A percentile compares a stretch with the other conserved stretches of the same genome.
These are phyloP conservation scores for Xylaria telfairii DNA, from an alignment of 495 filamentous ascomycete genomes.

Conservation along the genomic window DNA sequence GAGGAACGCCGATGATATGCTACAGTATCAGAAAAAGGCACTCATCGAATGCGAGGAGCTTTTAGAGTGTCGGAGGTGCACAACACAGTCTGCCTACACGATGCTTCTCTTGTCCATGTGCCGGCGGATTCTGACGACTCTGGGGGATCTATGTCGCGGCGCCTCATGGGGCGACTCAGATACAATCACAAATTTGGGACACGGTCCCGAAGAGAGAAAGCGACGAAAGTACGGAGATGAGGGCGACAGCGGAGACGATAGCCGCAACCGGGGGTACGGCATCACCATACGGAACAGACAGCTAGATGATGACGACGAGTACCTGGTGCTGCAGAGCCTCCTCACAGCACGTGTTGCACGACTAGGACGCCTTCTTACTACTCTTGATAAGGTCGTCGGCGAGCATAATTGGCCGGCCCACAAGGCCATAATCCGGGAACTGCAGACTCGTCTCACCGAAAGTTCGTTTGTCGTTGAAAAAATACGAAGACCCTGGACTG, in stretches of 20 bases:
- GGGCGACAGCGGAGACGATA: constrained; percentile 5
- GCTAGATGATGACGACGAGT: constrained; percentile 28
- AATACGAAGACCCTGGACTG: constrained; percentile 22
- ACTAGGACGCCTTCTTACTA: constrained; percentile 19
- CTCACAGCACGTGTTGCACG: constrained; percentile 25
- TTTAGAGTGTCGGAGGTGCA: constrained; percentile 21
- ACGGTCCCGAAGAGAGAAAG: constrained; percentile 11
- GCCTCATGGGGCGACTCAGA: background rate
- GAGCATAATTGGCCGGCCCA: constrained; percentile 26
- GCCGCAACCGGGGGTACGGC: constrained; percentile 19
- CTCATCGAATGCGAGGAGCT: constrained; percentile 24
- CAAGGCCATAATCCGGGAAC: constrained; percentile 21
- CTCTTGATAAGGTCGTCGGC: constrained; percentile 22
- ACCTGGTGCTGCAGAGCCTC: constrained; percentile 27
- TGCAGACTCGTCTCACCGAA: constrained; percentile 15
- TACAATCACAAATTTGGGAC: background rate
- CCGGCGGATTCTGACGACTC: constrained; percentile 11
- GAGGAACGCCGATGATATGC: constrained; percentile 23
- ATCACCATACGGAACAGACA: constrained; percentile 25
- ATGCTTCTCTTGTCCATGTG: constrained; percentile 31
- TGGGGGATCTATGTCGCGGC: constrained; percentile 15
- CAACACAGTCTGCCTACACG: constrained; percentile 23
- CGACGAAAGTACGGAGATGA: constrained; percentile 6
- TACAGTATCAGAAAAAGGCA: constrained; percentile 25
- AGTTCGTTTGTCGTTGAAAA: constrained; percentile 19